These are phyloP conservation scores for Phaseolus coccineus DNA, from an alignment of 331 rosid genomes.

Conservation along the genomic window DNA sequence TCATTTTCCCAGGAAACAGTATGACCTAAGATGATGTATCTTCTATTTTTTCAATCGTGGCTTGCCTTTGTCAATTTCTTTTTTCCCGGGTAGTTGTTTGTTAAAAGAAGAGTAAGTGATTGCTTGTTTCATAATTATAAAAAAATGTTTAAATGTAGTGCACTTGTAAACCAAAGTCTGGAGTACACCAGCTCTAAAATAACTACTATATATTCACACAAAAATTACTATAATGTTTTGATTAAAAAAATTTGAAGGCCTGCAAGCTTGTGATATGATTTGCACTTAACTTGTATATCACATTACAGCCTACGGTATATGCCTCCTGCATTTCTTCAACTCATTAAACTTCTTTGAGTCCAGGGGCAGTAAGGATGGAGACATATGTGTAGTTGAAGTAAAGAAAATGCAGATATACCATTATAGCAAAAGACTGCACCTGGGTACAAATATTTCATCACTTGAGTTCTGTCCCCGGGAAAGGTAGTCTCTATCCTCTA, in stretches of 20 bases:
- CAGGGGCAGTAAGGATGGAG: conserved; percentile 97
- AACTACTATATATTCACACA: no score
- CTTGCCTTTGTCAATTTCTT: background rate
- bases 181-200: background rate
- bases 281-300: conserved; percentile 9
- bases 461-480: conserved; percentile 89
- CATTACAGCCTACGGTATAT: background rate
- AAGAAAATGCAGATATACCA: conserved; percentile 93
- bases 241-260: conserved; percentile 19
- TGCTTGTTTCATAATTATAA: background rate
- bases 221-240: background rate
- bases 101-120: background rate
- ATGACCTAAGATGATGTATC: background rate
- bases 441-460: conserved; percentile 77
- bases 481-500: conserved; percentile 58
- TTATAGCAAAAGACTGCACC: conserved; percentile 86
- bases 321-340: conserved; percentile 17
- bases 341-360: conserved; percentile 29
- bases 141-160: background rate
- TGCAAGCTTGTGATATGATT: conserved; percentile 16
- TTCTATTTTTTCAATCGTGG: conserved; percentile 4
- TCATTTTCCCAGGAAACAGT: background rate
- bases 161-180: background rate
- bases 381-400: conserved; percentile 81
- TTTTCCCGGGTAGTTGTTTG: background rate